Evolutionary conservation across 225 moss, liverwort and hornwort genomes (phyloP).

Genomic region (Physcomitrellopsis africana): DNA sequence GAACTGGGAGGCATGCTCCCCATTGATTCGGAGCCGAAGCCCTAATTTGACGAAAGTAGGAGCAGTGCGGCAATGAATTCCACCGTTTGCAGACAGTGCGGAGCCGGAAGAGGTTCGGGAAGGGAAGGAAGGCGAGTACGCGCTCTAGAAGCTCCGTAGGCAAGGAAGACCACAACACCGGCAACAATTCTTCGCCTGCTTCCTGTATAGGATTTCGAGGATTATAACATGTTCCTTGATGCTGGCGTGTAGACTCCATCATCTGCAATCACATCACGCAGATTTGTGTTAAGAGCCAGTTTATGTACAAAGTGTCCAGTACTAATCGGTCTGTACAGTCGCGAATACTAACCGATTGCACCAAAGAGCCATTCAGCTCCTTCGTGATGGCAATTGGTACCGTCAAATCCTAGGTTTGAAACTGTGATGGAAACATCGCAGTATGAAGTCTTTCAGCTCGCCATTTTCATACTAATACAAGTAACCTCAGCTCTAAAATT

Average conservation of each 20-base stretch:
- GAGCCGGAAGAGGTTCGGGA: slow-evolving; percentile 51
- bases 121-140: slow-evolving; percentile 46
- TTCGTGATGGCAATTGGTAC: background rate
- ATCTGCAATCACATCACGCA: slow-evolving; percentile 19
- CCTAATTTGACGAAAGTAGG: slow-evolving; percentile 34
- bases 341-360: background rate
- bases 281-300: background rate
- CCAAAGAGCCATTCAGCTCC: background rate
- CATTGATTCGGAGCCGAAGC: slow-evolving; percentile 14
- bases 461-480: background rate
- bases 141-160: slow-evolving; percentile 50
- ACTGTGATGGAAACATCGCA: background rate
- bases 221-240: background rate
- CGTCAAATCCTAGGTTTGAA: background rate
- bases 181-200: background rate
- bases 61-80: slow-evolving; percentile 40
- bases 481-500: background rate
- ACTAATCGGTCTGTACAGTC: no score
- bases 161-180: slow-evolving; percentile 39
- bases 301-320: background rate
- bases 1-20: slow-evolving; percentile 47
- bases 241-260: slow-evolving; percentile 22
- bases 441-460: background rate
- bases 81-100: slow-evolving; percentile 48
- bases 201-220: background rate